These are phyloP conservation scores for Evernia prunastri DNA, from an alignment of 495 filamentous ascomycete species.

Conservation along the genomic window DNA sequence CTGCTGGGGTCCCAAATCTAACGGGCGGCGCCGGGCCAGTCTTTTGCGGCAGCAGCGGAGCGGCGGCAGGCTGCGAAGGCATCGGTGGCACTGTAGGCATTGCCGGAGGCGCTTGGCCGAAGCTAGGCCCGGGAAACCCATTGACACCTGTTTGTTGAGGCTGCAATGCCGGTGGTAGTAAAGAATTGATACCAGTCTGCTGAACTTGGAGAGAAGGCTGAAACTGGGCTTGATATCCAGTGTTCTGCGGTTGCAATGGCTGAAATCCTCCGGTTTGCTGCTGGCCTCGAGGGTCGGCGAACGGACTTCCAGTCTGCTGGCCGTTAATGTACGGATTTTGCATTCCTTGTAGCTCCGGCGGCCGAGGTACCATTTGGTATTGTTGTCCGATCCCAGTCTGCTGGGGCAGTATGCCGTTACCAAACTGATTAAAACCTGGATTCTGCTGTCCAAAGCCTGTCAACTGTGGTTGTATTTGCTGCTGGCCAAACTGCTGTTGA, in stretches of 20 bases:
- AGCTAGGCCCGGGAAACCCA: constrained; percentile 39
- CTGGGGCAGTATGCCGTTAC: constrained; percentile 30
- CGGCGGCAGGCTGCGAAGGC: constrained; percentile 46
- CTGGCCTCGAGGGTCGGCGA: constrained; percentile 50
- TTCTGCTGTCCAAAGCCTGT: constrained; percentile 46
- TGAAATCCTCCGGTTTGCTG: constrained; percentile 46
- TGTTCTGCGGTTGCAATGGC: constrained; percentile 56
- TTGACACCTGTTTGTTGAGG: constrained; percentile 53
- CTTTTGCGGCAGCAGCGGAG: constrained; percentile 69
- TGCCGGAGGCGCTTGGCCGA: constrained; percentile 23
- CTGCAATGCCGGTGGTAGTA: constrained; percentile 49
- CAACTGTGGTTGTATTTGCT: constrained; percentile 44
- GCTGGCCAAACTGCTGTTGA: constrained; percentile 12
- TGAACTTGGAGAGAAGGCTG: constrained; percentile 45
- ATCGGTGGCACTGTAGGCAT: constrained; percentile 34
- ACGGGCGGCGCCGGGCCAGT: constrained; percentile 90
- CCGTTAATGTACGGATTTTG: constrained; percentile 41
- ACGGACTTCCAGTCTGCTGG: constrained; percentile 44
- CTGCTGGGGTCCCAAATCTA: constrained; percentile 69
- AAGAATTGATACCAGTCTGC: constrained; percentile 49
- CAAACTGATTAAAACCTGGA: constrained; percentile 27
- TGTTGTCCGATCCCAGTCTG: constrained; percentile 45
- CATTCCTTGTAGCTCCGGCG: constrained; percentile 44
- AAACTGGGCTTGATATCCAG: constrained; percentile 57
- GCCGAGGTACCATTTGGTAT: constrained; percentile 32